Evolutionary conservation across 148 eudicot genomes (phyloP).

Genomic region (Fallopia convolvulus): DNA sequence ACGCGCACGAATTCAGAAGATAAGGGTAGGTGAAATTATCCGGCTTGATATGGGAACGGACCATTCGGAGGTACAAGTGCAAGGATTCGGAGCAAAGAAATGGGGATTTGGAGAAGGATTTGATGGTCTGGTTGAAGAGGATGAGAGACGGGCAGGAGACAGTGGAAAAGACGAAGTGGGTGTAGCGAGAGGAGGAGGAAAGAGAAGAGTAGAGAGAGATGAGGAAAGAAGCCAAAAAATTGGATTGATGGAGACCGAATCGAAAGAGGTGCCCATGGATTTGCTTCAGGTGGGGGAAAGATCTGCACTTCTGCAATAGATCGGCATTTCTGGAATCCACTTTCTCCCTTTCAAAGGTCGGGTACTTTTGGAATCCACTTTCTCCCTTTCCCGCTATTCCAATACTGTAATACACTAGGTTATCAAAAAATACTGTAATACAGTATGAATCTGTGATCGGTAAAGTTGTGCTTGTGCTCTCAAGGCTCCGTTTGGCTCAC

Average conservation of each 20-base stretch:
- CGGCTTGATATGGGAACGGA: slow-evolving; percentile 21
- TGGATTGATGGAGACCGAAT: slow-evolving; percentile 11
- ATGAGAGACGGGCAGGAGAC: slow-evolving; percentile 14
- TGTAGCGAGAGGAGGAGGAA: slow-evolving; percentile 18
- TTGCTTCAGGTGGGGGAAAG: slow-evolving; percentile 24
- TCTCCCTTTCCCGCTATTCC: no score
- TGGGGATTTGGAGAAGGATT: slow-evolving; percentile 23
- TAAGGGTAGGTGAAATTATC: slow-evolving; percentile 36
- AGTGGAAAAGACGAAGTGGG: slow-evolving; percentile 13
- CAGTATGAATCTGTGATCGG: no score
- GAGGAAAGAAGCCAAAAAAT: slow-evolving; percentile 17
- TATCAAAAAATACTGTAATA: no score
- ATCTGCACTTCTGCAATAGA: slow-evolving; percentile 20
- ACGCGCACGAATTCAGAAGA: slow-evolving; percentile 25
- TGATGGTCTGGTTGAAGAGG: slow-evolving; percentile 23
- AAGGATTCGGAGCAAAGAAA: slow-evolving; percentile 18
- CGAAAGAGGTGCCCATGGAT: slow-evolving; percentile 25
- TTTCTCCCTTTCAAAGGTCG: slow-evolving; percentile 3
- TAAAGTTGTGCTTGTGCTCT: no score
- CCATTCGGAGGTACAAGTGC: slow-evolving; percentile 23
- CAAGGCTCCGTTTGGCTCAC: no score
- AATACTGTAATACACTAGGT: no score
- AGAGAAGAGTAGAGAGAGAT: slow-evolving; percentile 19
- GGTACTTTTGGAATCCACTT: neutral
- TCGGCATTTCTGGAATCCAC: no score